A percentile compares a stretch with the other conserved stretches of the same genome.
Conservation (phyloP, 495 filamentous ascomycete species). For the Penicillium bialowiezense region DNA sequence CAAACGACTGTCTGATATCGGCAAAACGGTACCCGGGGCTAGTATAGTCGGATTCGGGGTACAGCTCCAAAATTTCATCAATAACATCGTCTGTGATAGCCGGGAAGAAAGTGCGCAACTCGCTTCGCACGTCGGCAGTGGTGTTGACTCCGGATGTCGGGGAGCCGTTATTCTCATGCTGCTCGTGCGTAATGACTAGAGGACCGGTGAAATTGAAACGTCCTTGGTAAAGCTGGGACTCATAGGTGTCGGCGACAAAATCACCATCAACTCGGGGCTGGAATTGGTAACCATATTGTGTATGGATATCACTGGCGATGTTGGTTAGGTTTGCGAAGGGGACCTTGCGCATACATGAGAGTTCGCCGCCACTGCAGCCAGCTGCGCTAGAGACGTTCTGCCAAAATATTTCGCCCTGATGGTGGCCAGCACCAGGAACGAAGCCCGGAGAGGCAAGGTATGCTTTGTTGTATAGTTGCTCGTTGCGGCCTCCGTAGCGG, state of each 20-base stretch:
- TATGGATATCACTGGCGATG: slow-evolving; percentile 19
- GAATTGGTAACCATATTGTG: slow-evolving; percentile 31
- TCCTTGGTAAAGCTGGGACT: slow-evolving; percentile 35
- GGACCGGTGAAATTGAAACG: slow-evolving; percentile 36
- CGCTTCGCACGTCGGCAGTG: slow-evolving; percentile 25
- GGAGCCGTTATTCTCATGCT: slow-evolving; percentile 29
- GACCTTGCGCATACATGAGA: slow-evolving; percentile 27
- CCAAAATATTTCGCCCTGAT: slow-evolving; percentile 27
- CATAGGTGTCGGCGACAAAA: slow-evolving; percentile 35
- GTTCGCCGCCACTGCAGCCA: slow-evolving; percentile 27
- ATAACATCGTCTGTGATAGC: slow-evolving; percentile 31
- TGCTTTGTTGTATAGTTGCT: slow-evolving; percentile 32
- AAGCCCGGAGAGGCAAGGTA: slow-evolving; percentile 38
- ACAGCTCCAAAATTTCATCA: slow-evolving; percentile 20
- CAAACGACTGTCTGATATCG: slow-evolving; percentile 35
- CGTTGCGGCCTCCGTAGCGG: slow-evolving; percentile 30
- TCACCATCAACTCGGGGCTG: slow-evolving; percentile 37
- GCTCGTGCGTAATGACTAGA: slow-evolving; percentile 31
- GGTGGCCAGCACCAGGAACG: slow-evolving; percentile 30
- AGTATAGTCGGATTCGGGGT: slow-evolving; percentile 30
- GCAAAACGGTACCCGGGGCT: slow-evolving; percentile 29
- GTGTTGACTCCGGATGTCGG: slow-evolving; percentile 28
- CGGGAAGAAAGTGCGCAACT: slow-evolving; percentile 32
- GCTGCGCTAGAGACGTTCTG: slow-evolving; percentile 34
- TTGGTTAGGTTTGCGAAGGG: slow-evolving; percentile 25